phyloP scores from a whole-genome alignment of 495 filamentous ascomycete species.

The Neurospora sp. region DNA sequence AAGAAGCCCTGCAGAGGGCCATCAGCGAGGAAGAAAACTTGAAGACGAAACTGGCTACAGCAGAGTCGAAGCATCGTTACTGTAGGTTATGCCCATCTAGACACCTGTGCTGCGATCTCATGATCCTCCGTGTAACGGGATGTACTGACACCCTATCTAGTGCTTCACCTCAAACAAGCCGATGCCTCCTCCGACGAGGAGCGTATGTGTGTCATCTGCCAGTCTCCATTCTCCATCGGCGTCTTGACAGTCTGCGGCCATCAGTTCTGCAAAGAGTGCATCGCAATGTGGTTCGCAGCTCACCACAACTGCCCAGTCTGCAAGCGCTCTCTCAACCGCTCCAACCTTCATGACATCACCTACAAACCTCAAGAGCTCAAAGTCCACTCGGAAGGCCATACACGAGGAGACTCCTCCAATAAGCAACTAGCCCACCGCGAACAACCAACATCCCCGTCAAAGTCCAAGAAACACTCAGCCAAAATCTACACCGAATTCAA shows the following conservation, averaged over 20 bases:
- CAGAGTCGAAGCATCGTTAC: conserved; percentile 64
- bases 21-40: conserved; percentile 37
- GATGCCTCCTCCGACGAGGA: conserved; percentile 49
- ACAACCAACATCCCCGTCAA: conserved; percentile 2
- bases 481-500: conserved; percentile 72
- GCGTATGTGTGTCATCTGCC: conserved; percentile 72
- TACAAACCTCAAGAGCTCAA: conserved; percentile 65
- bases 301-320: conserved; percentile 65
- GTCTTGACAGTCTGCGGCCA: conserved; percentile 87
- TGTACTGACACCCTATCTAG: conserved; percentile 17
- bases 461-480: conserved; percentile 4
- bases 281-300: conserved; percentile 60
- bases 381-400: conserved; percentile 52
- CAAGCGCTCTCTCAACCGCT: conserved; percentile 49
- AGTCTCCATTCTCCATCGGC: conserved; percentile 59
- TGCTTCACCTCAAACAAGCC: conserved; percentile 35
- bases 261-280: conserved; percentile 79
- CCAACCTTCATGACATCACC: conserved; percentile 71
- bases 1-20: conserved; percentile 21
- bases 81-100: conserved; percentile 28
- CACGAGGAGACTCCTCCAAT: background rate
- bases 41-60: conserved; percentile 43
- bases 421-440: background rate
- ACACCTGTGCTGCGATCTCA: background rate
- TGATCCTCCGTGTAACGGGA: background rate